These are phyloP conservation scores for Aspergillus sp. DNA, from an alignment of 2,329 filamentous ascomycete species.

Conservation along the genomic window DNA sequence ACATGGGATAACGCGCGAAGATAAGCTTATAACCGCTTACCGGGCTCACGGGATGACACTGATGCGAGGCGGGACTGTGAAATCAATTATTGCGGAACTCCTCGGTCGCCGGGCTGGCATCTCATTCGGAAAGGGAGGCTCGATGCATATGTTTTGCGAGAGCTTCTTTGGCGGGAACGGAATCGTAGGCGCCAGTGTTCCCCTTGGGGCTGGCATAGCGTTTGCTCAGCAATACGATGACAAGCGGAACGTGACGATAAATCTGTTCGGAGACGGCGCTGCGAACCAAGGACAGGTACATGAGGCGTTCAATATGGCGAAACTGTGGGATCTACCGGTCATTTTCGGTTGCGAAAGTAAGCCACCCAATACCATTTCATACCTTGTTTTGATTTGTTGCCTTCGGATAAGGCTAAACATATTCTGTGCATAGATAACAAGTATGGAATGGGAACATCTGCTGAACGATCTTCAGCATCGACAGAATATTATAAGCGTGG, in stretches of 20 bases:
- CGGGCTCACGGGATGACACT: slow-evolving; percentile 94
- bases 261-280: slow-evolving; percentile 93
- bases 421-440: slow-evolving; percentile 74
- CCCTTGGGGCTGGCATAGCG: slow-evolving; percentile 88
- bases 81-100: slow-evolving; percentile 89
- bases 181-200: slow-evolving; percentile 95
- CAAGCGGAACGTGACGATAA: slow-evolving; percentile 77
- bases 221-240: slow-evolving; percentile 91
- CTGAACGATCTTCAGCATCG: slow-evolving; percentile 82
- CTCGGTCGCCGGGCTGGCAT: slow-evolving; percentile 91
- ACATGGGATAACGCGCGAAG: slow-evolving; percentile 81
- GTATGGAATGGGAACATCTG: slow-evolving; percentile 97
- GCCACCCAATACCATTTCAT: slow-evolving; percentile 49
- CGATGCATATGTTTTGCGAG: slow-evolving; percentile 98
- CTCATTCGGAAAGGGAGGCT: slow-evolving; percentile 94
- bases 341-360: slow-evolving; percentile 96
- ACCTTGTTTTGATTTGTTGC: background rate
- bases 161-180: slow-evolving; percentile 97
- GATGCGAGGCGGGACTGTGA: slow-evolving; percentile 86
- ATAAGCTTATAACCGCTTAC: slow-evolving; percentile 95
- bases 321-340: slow-evolving; percentile 91
- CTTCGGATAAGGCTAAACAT: slow-evolving; percentile 6
- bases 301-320: slow-evolving; percentile 99
- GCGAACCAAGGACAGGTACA: slow-evolving; percentile 98
- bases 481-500: slow-evolving; percentile 99